phyloP scores from a whole-genome alignment of 2,329 filamentous ascomycete species.

The Aquanectria penicillioides region DNA sequence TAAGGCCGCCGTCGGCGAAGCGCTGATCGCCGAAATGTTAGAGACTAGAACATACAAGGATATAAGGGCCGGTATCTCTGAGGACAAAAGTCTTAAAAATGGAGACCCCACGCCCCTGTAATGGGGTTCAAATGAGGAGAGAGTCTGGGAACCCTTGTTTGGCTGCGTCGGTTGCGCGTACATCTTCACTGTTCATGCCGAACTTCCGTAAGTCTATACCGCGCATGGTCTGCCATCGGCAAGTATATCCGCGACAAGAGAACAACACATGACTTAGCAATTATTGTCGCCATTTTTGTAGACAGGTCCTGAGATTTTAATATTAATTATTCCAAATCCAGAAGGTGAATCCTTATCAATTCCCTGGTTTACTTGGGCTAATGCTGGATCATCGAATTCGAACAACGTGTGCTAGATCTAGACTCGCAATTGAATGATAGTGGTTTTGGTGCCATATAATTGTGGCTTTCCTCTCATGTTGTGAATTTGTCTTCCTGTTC shows the following conservation, averaged over 20 bases:
- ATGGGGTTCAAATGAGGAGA: not conserved
- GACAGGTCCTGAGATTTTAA: not conserved
- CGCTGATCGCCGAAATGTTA: not conserved
- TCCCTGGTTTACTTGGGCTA: not conserved
- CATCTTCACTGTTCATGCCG: not conserved
- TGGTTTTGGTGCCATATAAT: not conserved
- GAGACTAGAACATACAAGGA: not conserved
- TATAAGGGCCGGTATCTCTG: too few species aligned
- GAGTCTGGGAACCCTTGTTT: not conserved
- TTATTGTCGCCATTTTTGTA: slow-evolving; percentile 5
- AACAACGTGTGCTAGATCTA: not conserved
- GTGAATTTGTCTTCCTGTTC: too few species aligned
- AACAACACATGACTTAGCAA: too few species aligned
- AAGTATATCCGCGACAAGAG: not conserved
- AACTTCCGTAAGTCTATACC: not conserved
- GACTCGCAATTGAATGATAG: not conserved
- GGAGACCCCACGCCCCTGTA: not conserved
- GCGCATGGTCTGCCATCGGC: not conserved
- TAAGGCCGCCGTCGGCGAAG: slow-evolving; percentile 6
- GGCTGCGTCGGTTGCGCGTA: not conserved
- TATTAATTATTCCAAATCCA: not conserved
- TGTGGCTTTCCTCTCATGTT: not conserved
- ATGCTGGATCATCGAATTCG: too few species aligned
- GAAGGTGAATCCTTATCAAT: slow-evolving; percentile 5
- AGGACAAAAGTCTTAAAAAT: slow-evolving; percentile 5